Percentiles rank a stretch among this genome's conserved stretches.
Evolutionary conservation across 2,329 filamentous ascomycete genomes (phyloP).

Genomic region (Pseudogymnoascus sp.): DNA sequence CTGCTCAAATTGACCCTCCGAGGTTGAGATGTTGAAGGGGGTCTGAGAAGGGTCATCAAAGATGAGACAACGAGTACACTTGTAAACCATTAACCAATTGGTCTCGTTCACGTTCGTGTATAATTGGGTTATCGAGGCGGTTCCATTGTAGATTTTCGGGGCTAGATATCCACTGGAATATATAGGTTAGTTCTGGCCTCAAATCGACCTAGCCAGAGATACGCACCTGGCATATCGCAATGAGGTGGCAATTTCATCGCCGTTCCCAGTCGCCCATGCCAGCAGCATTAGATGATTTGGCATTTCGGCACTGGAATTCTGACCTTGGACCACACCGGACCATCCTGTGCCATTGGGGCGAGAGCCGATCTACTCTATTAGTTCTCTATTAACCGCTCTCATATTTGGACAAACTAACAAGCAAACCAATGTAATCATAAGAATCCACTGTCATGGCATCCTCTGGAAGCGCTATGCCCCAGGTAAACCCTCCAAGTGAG

Average conservation of each 20-base stretch:
- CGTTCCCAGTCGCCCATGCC: constrained; percentile 47
- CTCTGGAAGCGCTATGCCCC: constrained; percentile 46
- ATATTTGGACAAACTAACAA: constrained; percentile 33
- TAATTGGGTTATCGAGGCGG: constrained; percentile 54
- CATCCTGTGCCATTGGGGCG: constrained; percentile 43
- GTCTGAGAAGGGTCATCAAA: constrained; percentile 43
- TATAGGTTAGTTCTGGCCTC: neutral
- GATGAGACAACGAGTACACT: constrained; percentile 49
- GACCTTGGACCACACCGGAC: constrained; percentile 49
- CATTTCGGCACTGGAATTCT: constrained; percentile 38
- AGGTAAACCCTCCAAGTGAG: constrained; percentile 37
- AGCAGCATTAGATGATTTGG: constrained; percentile 46
- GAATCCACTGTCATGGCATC: constrained; percentile 39
- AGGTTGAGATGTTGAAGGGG: constrained; percentile 36
- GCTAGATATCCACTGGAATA: constrained; percentile 44
- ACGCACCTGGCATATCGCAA: constrained; percentile 44
- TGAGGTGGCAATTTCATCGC: constrained; percentile 44
- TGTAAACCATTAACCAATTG: constrained; percentile 56
- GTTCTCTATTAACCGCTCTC: neutral
- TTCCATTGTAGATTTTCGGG: constrained; percentile 52
- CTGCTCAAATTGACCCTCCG: constrained; percentile 37
- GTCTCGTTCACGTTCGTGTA: constrained; percentile 49
- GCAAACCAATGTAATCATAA: constrained; percentile 51
- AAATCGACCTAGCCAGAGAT: neutral
- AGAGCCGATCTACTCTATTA: constrained; percentile 31